Base-by-base conservation (phyloP, 139 green algal species). In the Auxenochlorella pyrenoidosa region DNA sequence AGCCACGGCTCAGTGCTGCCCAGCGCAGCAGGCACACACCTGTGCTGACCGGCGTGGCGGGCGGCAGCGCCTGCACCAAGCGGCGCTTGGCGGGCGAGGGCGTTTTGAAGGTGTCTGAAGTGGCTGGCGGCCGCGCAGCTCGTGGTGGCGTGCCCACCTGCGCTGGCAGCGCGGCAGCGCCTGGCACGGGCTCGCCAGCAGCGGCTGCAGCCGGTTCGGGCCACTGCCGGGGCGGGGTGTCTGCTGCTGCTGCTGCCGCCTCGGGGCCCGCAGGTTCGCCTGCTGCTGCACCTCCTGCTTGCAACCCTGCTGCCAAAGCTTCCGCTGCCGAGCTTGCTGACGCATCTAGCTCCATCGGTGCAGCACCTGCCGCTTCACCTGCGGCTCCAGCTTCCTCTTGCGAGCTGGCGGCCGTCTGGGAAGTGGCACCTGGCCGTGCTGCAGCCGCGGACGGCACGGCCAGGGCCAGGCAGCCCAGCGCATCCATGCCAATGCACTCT, bases 11-110 rank as follows among this genome's bases (percentile, higher is more conserved):
- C 13, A 63, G 54, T 4, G 54, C 54, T 63, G 54, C 54, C 18
- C 54, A 63, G 18, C 18, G 54, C 54, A 13, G 54, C 54, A 24
- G 54, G 54, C 2, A 13, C 24, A 22, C 36, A 83, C 77, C 77
- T 36, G 79, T 28, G 43, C 38, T 63, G 63, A 85, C 75, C 40
- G 80, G 80, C 15, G 80, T 85, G 80, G 75, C 43, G 26, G 66
- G 60, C 80, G 68, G 59, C 60, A 60, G 58, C 36, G 79, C 58
- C 58, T 36, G 80, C 16, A 22, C 40, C 60, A 19, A 30, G 28
- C 28, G 63, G 40, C 80, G 80, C 40, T 63, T 81, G 75, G 63
- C 58, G 21, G 80, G 80, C 10, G 80, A 85, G 28, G 80, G 80
- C 6, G 80, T 85, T 10, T 51, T 44, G 41, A 60, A 85, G 0